Evolutionary conservation across 2,329 filamentous ascomycete species (phyloP).

Genomic region (Fusarium annulatum): DNA sequence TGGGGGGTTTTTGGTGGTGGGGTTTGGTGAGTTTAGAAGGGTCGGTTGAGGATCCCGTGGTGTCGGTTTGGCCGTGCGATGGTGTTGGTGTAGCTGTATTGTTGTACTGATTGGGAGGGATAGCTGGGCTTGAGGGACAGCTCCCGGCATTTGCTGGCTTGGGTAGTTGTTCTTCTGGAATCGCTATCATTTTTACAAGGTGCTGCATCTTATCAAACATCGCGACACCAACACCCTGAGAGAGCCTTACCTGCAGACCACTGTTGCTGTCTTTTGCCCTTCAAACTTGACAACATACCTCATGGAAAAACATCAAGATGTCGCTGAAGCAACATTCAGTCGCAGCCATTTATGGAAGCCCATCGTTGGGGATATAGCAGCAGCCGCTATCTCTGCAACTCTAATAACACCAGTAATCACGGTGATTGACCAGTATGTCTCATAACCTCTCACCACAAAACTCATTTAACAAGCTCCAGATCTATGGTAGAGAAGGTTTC

Average conservation of each 20-base stretch:
- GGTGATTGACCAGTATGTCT: conserved; percentile 43
- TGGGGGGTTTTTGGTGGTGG: background rate
- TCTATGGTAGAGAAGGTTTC: conserved; percentile 41
- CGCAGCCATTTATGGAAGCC: conserved; percentile 29
- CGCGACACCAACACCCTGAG: background rate
- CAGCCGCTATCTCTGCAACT: conserved; percentile 43
- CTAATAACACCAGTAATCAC: conserved; percentile 45
- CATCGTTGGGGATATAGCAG: conserved; percentile 40
- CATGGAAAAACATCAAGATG: conserved; percentile 33
- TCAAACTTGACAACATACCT: rapidly evolving
- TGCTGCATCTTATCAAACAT: background rate
- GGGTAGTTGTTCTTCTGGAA: background rate
- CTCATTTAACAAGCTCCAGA: background rate
- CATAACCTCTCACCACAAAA: rapidly evolving
- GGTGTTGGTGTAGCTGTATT: background rate
- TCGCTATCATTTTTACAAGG: background rate
- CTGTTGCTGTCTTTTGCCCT: no score
- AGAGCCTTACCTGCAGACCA: no score
- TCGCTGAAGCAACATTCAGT: background rate
- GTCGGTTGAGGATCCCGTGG: conserved; percentile 15
- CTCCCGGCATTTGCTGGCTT: background rate
- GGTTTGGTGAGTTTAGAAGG: background rate
- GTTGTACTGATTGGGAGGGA: background rate
- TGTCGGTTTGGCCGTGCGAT: conserved; percentile 10
- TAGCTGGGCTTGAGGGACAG: background rate